Percentiles rank a stretch among this genome's conserved stretches.
Conservation (phyloP, 2,329 filamentous ascomycete species). For the Podosphaera fusca region DNA sequence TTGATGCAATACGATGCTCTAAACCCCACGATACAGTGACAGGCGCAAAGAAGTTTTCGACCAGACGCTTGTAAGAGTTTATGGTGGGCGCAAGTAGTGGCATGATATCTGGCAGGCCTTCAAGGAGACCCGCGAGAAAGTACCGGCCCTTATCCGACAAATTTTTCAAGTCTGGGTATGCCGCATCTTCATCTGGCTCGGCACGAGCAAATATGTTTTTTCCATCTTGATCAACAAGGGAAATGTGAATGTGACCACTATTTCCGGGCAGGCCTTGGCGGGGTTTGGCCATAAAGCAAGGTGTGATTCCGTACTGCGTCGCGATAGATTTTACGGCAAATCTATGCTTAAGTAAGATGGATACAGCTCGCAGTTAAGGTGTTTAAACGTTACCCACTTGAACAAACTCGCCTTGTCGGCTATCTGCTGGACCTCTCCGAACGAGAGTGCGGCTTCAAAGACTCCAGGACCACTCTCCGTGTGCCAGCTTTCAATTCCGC, state of each 20-base stretch:
- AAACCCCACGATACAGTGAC: conserved; percentile 95
- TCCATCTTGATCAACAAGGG: conserved; percentile 55
- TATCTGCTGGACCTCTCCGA: conserved; percentile 69
- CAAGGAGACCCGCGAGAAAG: conserved; percentile 76
- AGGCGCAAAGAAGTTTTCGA: conserved; percentile 98
- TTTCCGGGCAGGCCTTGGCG: conserved; percentile 79
- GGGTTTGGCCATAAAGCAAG: conserved; percentile 97
- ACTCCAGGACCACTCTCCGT: conserved; percentile 86
- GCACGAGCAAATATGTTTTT: conserved; percentile 68
- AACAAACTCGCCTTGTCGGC: conserved; percentile 80
- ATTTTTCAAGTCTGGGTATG: conserved; percentile 51
- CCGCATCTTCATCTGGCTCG: conserved; percentile 43
- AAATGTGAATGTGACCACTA: conserved; percentile 88
- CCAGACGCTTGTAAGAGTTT: conserved; percentile 93
- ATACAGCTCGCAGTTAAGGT: background rate
- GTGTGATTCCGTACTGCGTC: conserved; percentile 71
- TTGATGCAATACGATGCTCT: conserved; percentile 79
- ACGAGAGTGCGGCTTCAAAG: conserved; percentile 85
- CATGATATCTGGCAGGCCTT: conserved; percentile 86
- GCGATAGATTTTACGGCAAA: conserved; percentile 78
- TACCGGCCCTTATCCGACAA: conserved; percentile 77
- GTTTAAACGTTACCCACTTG: conserved; percentile 35
- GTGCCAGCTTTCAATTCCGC: conserved; percentile 83
- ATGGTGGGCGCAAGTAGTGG: conserved; percentile 81
- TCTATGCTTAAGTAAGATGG: conserved; percentile 17